These are phyloP conservation scores for Elymus sibiricus DNA, from an alignment of 176 grass and related monocot genomes.

Conservation along the genomic window DNA sequence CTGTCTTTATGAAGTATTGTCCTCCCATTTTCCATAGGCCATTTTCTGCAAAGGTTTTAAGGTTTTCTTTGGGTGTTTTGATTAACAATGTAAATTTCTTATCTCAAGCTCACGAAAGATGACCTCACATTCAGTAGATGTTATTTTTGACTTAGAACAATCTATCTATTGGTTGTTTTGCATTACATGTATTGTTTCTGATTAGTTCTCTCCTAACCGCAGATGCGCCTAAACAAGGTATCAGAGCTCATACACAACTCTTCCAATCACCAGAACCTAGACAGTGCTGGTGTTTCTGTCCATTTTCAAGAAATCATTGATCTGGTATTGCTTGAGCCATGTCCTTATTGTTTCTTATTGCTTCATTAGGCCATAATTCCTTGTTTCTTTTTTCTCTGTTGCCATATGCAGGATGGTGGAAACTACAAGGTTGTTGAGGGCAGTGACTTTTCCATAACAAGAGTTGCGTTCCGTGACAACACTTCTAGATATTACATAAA, in stretches of 20 bases:
- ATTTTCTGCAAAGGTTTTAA: slow-evolving; percentile 16
- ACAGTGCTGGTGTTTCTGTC: slow-evolving; percentile 87
- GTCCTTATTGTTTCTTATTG: slow-evolving; percentile 4
- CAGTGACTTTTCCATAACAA: slow-evolving; percentile 77
- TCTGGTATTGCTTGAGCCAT: slow-evolving; percentile 58
- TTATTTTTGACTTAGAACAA: slow-evolving; percentile 4
- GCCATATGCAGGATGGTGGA: slow-evolving; percentile 67
- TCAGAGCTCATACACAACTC: slow-evolving; percentile 99
- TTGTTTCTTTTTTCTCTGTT: slow-evolving; percentile 19
- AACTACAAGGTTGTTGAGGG: slow-evolving; percentile 67
- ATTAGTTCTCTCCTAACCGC: slow-evolving; percentile 7
- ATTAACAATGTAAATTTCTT: not conserved
- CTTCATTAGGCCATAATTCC: slow-evolving; percentile 3
- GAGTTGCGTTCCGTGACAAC: slow-evolving; percentile 90
- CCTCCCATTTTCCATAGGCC: not conserved
- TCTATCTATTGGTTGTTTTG: not conserved
- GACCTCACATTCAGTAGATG: not conserved
- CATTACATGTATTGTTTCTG: slow-evolving; percentile 14
- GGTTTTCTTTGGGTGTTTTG: slow-evolving; percentile 7
- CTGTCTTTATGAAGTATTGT: not conserved
- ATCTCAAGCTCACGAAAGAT: not conserved
- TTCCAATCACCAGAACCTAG: slow-evolving; percentile 86
- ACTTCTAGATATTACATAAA: slow-evolving; percentile 98
- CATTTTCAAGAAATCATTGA: slow-evolving; percentile 99
- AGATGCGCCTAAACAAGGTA: slow-evolving; percentile 99